phyloP scores from a whole-genome alignment of 768 basidiomycete genomes.

The Auriscalpium vulgare region DNA sequence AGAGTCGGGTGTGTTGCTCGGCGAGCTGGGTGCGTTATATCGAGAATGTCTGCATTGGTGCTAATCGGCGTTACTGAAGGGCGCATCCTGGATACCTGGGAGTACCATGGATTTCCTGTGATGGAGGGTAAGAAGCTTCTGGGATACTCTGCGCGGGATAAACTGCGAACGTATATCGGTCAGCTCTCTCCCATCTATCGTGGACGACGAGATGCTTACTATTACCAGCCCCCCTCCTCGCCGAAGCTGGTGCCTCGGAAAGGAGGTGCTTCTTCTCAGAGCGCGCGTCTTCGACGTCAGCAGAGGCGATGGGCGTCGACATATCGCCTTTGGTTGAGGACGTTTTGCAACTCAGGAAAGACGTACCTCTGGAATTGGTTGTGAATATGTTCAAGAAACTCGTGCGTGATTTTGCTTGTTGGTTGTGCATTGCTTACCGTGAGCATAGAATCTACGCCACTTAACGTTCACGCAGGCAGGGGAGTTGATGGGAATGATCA shows the following conservation, averaged over 20 bases:
- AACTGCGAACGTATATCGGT: conserved; percentile 34
- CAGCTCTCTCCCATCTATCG: neutral
- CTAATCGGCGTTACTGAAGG: conserved; percentile 33
- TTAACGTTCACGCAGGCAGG: conserved; percentile 59
- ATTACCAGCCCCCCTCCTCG: conserved; percentile 16
- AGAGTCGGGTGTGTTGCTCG: conserved; percentile 32
- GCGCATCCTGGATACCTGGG: conserved; percentile 18
- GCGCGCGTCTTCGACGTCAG: neutral
- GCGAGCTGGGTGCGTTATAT: conserved; percentile 36
- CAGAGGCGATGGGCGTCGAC: conserved; percentile 13
- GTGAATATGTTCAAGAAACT: conserved; percentile 72
- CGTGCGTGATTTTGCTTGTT: conserved; percentile 24
- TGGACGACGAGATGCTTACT: neutral
- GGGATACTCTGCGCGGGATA: conserved; percentile 55
- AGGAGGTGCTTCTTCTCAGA: conserved; percentile 17
- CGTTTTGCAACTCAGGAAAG: conserved; percentile 54
- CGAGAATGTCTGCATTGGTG: neutral
- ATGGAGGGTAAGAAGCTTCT: conserved; percentile 42
- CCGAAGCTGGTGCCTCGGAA: conserved; percentile 13
- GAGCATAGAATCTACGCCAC: conserved; percentile 54
- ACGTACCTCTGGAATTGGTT: conserved; percentile 62
- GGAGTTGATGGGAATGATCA: conserved; percentile 54
- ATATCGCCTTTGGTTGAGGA: conserved; percentile 32
- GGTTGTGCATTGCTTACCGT: neutral
- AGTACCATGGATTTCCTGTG: conserved; percentile 62